These are phyloP conservation scores for Schizosaccharomyces octosporus DNA, from an alignment of 805 yeast genomes.

Conservation along the genomic window DNA sequence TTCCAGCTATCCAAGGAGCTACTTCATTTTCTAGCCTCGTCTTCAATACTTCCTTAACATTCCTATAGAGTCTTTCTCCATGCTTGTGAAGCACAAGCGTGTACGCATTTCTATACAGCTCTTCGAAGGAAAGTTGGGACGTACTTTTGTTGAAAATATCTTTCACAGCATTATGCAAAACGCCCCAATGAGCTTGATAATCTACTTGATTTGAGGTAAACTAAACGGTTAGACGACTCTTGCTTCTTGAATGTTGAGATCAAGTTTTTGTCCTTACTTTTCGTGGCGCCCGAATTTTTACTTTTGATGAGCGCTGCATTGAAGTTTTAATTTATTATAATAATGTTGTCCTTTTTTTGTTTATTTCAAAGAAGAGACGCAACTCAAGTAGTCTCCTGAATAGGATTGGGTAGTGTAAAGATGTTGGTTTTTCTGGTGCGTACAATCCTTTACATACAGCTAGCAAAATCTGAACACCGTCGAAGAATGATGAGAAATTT, in stretches of 20 bases:
- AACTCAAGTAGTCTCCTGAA: too few relatives aligned
- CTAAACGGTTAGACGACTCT: background rate
- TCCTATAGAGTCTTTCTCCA: slow-evolving; percentile 41
- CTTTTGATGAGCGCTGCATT: background rate
- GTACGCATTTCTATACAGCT: slow-evolving; percentile 56
- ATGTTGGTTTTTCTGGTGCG: too few relatives aligned
- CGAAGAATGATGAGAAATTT: too few relatives aligned
- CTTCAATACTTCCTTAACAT: slow-evolving; percentile 26
- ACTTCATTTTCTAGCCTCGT: slow-evolving; percentile 18
- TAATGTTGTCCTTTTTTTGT: too few relatives aligned
- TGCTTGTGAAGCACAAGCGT: slow-evolving; percentile 44
- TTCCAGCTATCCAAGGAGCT: background rate
- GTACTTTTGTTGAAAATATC: slow-evolving; percentile 55
- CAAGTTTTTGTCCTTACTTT: slow-evolving; percentile 6
- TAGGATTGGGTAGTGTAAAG: too few relatives aligned
- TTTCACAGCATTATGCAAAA: slow-evolving; percentile 37
- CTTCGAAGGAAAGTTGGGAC: slow-evolving; percentile 54
- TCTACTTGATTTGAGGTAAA: slow-evolving; percentile 16
- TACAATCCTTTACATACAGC: too few relatives aligned
- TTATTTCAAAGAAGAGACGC: too few relatives aligned
- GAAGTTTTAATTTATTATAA: background rate
- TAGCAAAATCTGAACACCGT: too few relatives aligned
- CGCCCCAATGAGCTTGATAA: slow-evolving; percentile 42
- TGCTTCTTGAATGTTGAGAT: background rate
- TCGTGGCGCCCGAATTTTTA: slow-evolving; percentile 10